Evolutionary conservation across 495 filamentous ascomycete species (phyloP), one percentile per base, ranked within the genome.

Genomic region (Tuber magnatum): DNA sequence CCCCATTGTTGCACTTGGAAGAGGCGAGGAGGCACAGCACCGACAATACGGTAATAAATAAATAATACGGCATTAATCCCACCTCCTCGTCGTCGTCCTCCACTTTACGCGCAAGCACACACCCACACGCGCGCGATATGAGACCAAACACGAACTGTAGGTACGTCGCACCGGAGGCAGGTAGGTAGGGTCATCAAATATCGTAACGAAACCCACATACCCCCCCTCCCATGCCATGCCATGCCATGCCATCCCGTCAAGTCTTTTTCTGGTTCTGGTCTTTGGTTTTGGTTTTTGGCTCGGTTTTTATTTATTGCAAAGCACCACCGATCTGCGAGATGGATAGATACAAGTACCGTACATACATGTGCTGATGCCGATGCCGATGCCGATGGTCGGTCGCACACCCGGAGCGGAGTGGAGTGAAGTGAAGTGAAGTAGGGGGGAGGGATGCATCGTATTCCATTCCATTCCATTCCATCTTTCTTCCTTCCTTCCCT

Each of bases 321-420:
- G 51, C 32, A 65, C 56, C 56, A 65, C 56, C 56, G 56, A 65
- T 65, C 56, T 35, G 16, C 35, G 56, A 65, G 56, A 65, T 65
- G 4, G 56, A 65, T 65, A 14, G 56, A 65, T 65, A 65, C 16
- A 65, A 65, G 56, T 65, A 65, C 51, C 35, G 56, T 65, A 65
- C 51, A 65, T 32, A 35, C 51, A 65, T 32, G 18, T 51, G 44
- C 44, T 46, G 44, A 51, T n/a, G 22, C 46, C n/a, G 46, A 51
- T 35, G 10, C 56, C 32, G 56, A 65, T 65, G 56, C 56, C 35
- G 56, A 65, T 65, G 3, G 28, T 35, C 56, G 56, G 56, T 65
- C 56, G 56, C 56, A 65, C 56, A 65, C 56, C 56, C 56, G 56
- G 56, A 65, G 56, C 12, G 56, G 28, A 65, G 56, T 65, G 12